Evolutionary conservation across 2,329 filamentous ascomycete species (phyloP), one percentile per base, ranked within the genome.

Genomic region (Penicillium sp.): DNA sequence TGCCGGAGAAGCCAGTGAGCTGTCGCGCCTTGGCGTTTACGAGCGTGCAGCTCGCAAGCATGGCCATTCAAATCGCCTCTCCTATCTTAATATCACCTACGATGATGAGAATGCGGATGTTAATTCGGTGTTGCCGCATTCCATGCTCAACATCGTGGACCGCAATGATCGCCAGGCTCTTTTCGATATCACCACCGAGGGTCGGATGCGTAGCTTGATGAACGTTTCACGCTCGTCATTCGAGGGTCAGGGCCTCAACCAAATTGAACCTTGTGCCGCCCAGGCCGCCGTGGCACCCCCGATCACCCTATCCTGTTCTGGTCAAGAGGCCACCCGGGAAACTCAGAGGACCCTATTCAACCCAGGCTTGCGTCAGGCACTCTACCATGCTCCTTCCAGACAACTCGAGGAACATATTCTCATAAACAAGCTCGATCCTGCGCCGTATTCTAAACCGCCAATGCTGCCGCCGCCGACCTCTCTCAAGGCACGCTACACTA

Each of bases 211-310:
- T 47, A 83, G 79, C 43, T 76, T 98, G 15, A 83, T 95, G 78
- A 95, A 89, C 64, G 82, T 98, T 8, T 84, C 89, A 0, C 78
- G 78, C 32, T 68, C 77, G 46, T 74, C 78, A 0, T 92, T 87
- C 65, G 74, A 81, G 35, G 78, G 84, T 43, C 83, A 86, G 18
- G 89, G 91, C 0, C 80, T 96, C 27, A 77, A 82, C 44, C 79
- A 86, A 15, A 82, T 96, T 28, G 93, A 98, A 68, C 84, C 88
- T 53, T 89, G 89, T 52, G 88, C 84, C 41, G 78, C 86, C 53
- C 87, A 89, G n/a, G 79, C 80, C 12, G 90, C 87, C 2, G 83
- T 87, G 2, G 92, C 93, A 4, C 91, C 92, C 6, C 93, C 93
- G 0, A 84, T 97, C 52, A 84, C 91, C 56, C 78, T 97, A 4